Conservation (phyloP, 495 filamentous ascomycete species). For the Aspergillus affinis region DNA sequence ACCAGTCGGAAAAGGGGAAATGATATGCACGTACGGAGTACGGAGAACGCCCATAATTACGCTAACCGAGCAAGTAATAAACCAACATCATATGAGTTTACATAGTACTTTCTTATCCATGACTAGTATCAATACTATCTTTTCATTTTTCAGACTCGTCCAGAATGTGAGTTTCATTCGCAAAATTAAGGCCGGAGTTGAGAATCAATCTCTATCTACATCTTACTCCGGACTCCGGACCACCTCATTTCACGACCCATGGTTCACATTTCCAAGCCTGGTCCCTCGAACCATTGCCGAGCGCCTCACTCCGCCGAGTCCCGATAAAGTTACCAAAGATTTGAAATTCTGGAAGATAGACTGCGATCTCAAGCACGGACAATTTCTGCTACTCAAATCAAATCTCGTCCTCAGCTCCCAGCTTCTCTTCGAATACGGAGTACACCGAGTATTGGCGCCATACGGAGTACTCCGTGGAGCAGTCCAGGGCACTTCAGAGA, state of each 20-base stretch:
- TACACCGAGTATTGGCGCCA: too few species aligned
- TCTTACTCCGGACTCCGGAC: neutral
- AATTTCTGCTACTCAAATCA: neutral
- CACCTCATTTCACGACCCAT: neutral
- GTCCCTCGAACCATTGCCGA: neutral
- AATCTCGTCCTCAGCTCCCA: neutral
- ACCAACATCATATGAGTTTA: too few species aligned
- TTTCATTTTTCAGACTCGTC: neutral
- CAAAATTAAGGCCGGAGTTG: neutral
- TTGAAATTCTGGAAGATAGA: neutral
- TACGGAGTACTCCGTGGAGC: too few species aligned
- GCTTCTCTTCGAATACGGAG: neutral
- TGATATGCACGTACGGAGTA: too few species aligned
- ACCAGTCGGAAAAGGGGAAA: too few species aligned
- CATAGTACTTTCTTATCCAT: neutral
- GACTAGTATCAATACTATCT: neutral
- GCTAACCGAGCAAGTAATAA: too few species aligned
- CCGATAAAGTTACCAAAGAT: neutral
- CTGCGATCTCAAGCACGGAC: neutral
- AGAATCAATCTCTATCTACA: neutral
- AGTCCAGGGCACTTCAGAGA: too few species aligned
- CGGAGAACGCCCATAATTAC: too few species aligned
- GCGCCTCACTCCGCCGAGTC: neutral
- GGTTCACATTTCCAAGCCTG: neutral
- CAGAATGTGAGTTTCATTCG: neutral